Evolutionary conservation across 352 stramenopile species (phyloP).

Genomic region (Phytophthora litchii): DNA sequence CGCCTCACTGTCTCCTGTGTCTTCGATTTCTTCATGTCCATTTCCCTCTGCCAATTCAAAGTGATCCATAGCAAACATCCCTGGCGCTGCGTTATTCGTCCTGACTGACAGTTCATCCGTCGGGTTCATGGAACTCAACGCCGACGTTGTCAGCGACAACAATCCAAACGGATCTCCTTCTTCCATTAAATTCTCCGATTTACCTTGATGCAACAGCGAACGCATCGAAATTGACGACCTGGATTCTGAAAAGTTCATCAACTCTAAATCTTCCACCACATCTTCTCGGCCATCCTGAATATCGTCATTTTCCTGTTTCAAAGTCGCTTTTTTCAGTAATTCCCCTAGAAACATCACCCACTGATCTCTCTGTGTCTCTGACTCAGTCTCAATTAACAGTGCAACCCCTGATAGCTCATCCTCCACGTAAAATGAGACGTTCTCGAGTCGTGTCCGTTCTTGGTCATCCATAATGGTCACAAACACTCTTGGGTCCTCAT

Average conservation of each 20-base stretch:
- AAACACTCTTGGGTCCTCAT: conserved; percentile 13
- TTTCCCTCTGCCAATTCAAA: conserved; percentile 43
- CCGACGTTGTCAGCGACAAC: conserved; percentile 53
- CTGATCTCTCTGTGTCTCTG: conserved; percentile 33
- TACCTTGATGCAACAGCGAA: conserved; percentile 44
- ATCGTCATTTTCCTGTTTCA: conserved; percentile 10
- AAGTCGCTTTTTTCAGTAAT: conserved; percentile 14
- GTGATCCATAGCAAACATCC: conserved; percentile 56
- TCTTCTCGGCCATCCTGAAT: conserved; percentile 18
- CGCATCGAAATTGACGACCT: conserved; percentile 31
- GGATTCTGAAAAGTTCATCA: conserved; percentile 19
- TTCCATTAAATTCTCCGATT: conserved; percentile 45
- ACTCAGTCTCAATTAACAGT: conserved; percentile 37
- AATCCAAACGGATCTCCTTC: conserved; percentile 53
- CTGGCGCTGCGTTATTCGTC: conserved; percentile 28
- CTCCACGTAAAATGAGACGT: conserved; percentile 56
- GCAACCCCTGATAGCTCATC: conserved; percentile 24
- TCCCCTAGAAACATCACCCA: conserved; percentile 35
- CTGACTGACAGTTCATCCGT: not conserved
- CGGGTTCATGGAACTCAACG: conserved; percentile 37
- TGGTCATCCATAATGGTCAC: conserved; percentile 14
- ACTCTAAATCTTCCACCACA: conserved; percentile 33
- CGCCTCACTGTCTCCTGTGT: conserved; percentile 27
- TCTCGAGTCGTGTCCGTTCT: conserved; percentile 40
- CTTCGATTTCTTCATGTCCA: conserved; percentile 31